phyloP scores from a whole-genome alignment of 148 eudicot genomes.

The Vaccinium myrtillus region DNA sequence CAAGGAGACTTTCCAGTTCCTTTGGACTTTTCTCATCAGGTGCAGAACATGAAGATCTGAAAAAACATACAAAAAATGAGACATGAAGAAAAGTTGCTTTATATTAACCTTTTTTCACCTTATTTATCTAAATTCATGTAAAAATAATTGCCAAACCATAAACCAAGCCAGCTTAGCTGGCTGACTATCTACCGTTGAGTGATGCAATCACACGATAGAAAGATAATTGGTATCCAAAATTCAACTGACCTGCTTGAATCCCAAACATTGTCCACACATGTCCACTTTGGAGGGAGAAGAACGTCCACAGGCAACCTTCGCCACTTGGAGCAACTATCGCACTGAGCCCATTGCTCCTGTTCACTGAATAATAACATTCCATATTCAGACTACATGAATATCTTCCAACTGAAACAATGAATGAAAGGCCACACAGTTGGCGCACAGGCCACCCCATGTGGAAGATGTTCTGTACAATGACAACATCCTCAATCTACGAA shows the following conservation, averaged over 20 bases:
- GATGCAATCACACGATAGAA: neutral
- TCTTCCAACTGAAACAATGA: constrained; percentile 11
- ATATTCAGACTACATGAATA: neutral
- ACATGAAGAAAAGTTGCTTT: neutral
- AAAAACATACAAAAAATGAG: constrained; percentile 17
- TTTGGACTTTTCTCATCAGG: constrained; percentile 56
- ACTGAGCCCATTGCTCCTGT: constrained; percentile 90
- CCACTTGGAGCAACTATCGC: constrained; percentile 87
- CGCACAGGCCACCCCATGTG: neutral
- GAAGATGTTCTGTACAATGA: neutral
- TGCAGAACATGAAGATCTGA: constrained; percentile 72
- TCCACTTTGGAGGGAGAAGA: constrained; percentile 85
- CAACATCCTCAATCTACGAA: neutral
- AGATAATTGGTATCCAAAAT: neutral
- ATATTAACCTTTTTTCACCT: neutral
- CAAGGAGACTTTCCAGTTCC: constrained; percentile 49
- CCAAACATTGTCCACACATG: constrained; percentile 77
- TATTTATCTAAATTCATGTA: neutral
- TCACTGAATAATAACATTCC: constrained; percentile 41
- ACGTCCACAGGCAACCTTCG: constrained; percentile 70
- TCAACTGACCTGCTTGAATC: constrained; percentile 56
- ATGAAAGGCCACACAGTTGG: constrained; percentile 1
- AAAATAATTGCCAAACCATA: neutral
- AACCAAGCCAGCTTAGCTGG: neutral
- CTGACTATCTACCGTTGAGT: neutral